phyloP scores from a whole-genome alignment of 2,329 filamentous ascomycete species.

The Colletotrichum musae region DNA sequence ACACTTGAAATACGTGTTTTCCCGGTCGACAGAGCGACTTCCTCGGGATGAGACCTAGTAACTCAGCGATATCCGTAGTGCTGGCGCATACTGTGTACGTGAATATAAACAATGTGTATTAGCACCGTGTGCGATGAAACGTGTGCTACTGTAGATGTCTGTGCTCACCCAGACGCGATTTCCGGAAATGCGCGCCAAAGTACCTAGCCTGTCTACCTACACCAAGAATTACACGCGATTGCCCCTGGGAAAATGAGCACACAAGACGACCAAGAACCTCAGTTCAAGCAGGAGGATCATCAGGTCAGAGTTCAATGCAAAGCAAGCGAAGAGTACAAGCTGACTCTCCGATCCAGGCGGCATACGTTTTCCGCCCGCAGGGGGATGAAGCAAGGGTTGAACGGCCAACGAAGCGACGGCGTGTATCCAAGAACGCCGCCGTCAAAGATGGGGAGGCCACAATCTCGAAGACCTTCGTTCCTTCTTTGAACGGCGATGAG shows the following conservation, averaged over 20 bases:
- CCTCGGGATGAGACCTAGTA: too few species aligned
- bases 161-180: conserved; percentile 32
- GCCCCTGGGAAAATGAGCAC: conserved; percentile 20
- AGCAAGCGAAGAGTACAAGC: not conserved
- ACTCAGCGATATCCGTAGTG: too few species aligned
- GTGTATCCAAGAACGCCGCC: conserved; percentile 59
- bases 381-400: conserved; percentile 50
- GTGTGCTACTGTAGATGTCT: not conserved
- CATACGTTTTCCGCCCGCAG: conserved; percentile 73
- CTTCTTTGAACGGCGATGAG: conserved; percentile 70
- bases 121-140: not conserved
- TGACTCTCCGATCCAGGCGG: conserved; percentile 61
- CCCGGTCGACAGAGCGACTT: too few species aligned
- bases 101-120: not conserved
- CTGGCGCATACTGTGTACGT: not conserved
- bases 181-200: conserved; percentile 25
- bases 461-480: conserved; percentile 57
- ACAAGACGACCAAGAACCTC: conserved; percentile 3
- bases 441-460: conserved; percentile 34
- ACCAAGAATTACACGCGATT: not conserved
- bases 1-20: not conserved
- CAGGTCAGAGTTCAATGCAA: conserved; percentile 50
- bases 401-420: conserved; percentile 71
- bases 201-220: not conserved
- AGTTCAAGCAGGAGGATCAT: conserved; percentile 57